phyloP scores from a whole-genome alignment of 306 rosid genomes.

The Sophora flavescens region DNA sequence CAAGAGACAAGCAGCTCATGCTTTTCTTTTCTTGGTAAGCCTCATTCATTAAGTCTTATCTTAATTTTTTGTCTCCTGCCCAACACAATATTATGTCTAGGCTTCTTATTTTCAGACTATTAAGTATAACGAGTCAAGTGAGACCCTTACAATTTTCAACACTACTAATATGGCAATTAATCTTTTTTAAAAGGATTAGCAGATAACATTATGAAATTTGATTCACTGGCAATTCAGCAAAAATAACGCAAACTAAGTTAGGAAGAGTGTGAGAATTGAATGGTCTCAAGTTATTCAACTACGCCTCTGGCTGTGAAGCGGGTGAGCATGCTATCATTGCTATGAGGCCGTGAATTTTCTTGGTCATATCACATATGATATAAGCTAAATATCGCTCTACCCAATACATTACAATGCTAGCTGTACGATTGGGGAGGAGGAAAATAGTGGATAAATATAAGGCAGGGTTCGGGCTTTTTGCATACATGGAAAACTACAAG shows the following conservation, averaged over 20 bases:
- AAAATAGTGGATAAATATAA: constrained; percentile 5
- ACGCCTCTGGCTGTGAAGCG: not conserved
- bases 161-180: not conserved
- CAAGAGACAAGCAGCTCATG: not conserved
- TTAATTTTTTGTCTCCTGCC: not conserved
- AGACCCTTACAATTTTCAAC: not conserved
- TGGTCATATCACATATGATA: too few relatives aligned
- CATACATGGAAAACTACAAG: constrained; percentile 45
- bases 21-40: not conserved
- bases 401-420: not conserved
- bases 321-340: not conserved
- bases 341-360: too few relatives aligned
- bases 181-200: not conserved
- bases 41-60: not conserved
- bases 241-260: not conserved
- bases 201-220: not conserved
- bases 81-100: too few relatives aligned
- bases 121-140: too few relatives aligned
- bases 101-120: not conserved
- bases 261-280: not conserved
- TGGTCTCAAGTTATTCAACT: not conserved
- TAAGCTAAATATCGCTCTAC: not conserved
- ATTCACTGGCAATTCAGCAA: not conserved
- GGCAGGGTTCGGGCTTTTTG: not conserved
- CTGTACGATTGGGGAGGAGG: constrained; percentile 30